phyloP scores from a whole-genome alignment of 306 rosid genomes.

The Herpetospermum pedunculosum region DNA sequence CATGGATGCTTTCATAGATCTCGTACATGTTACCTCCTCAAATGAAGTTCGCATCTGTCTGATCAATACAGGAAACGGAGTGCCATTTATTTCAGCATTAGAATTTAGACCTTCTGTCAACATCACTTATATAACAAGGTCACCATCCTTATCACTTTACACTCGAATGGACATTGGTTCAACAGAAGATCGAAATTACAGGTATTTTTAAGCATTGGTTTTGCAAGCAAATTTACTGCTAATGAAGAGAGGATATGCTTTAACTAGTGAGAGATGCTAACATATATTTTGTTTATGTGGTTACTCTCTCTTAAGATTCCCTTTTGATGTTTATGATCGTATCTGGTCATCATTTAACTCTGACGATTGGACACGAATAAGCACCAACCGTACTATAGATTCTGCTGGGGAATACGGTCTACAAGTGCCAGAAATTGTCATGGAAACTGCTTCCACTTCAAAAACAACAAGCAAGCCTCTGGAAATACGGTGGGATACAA shows the following conservation, averaged over 20 bases:
- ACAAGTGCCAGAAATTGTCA: constrained; percentile 9
- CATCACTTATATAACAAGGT: neutral
- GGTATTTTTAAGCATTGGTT: neutral
- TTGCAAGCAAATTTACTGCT: neutral
- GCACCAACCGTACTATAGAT: neutral
- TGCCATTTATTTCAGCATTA: constrained; percentile 13
- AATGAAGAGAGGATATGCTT: neutral
- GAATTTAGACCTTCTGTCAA: constrained; percentile 4
- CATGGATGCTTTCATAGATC: neutral
- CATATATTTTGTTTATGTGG: neutral
- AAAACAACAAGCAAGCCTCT: neutral
- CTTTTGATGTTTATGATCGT: constrained; percentile 24
- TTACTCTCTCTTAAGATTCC: constrained; percentile 13
- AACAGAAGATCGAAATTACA: neutral
- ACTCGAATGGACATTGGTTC: neutral
- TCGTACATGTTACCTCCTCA: neutral
- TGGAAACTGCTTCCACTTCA: constrained; percentile 17
- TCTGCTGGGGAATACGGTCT: neutral
- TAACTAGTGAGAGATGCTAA: neutral
- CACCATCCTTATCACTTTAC: neutral
- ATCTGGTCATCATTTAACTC: neutral
- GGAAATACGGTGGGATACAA: neutral
- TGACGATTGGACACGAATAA: neutral
- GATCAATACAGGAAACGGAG: constrained; percentile 1
- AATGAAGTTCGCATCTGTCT: constrained; percentile 7